These are phyloP conservation scores for Salix caprea DNA, from an alignment of 345 rosid genomes.

Conservation along the genomic window DNA sequence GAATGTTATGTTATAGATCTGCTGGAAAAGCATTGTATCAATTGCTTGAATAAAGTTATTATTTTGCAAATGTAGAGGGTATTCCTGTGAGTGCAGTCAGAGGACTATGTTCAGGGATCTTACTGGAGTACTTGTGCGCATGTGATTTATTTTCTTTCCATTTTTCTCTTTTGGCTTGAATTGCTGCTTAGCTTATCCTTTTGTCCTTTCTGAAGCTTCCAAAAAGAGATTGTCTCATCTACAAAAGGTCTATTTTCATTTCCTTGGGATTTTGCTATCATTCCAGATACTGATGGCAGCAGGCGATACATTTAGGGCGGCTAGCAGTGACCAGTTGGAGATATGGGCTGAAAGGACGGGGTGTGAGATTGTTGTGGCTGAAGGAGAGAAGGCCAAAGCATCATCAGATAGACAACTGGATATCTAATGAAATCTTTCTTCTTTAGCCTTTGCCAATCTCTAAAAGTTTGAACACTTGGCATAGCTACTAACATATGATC, in stretches of 20 bases:
- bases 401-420: conserved; percentile 57
- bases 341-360: conserved; percentile 95
- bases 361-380: conserved; percentile 83
- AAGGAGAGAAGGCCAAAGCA: conserved; percentile 72
- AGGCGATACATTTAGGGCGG: conserved; percentile 98
- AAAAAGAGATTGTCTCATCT: background rate
- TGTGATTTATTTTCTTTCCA: background rate
- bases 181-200: background rate
- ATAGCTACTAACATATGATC: conserved; percentile 26
- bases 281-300: conserved; percentile 88
- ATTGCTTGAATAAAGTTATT: background rate
- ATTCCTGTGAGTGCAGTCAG: background rate
- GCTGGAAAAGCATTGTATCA: background rate
- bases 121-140: background rate
- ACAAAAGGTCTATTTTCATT: background rate
- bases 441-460: background rate
- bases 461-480: conserved; percentile 3
- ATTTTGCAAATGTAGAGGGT: background rate
- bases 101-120: background rate
- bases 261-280: conserved; percentile 31
- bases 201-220: background rate
- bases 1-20: background rate
- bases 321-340: conserved; percentile 93
- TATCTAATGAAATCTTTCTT: conserved; percentile 1
- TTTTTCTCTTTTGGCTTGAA: background rate